Percentiles rank a stretch among this genome's conserved stretches.
phyloP scores from a whole-genome alignment of 352 stramenopile genomes.

The Phytophthora rubi region DNA sequence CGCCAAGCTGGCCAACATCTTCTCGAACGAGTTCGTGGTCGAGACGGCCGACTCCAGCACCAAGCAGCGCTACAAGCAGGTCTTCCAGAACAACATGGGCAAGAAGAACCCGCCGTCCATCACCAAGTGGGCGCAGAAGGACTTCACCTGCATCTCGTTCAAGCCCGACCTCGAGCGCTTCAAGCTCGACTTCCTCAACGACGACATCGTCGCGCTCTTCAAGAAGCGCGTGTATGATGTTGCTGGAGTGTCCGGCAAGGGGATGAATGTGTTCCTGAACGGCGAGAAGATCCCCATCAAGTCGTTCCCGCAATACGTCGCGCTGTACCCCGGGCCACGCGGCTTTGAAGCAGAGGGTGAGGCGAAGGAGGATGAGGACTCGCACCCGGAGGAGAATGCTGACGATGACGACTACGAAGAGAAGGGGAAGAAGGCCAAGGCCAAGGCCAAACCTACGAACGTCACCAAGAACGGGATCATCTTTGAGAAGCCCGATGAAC shows the following conservation, averaged over 20 bases:
- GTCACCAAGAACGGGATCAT: constrained; percentile 64
- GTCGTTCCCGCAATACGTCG: constrained; percentile 95
- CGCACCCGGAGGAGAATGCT: constrained; percentile 36
- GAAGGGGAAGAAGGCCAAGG: constrained; percentile 25
- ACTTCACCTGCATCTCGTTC: constrained; percentile 98
- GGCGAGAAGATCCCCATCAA: constrained; percentile 92
- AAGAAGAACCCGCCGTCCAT: constrained; percentile 90
- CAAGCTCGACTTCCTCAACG: constrained; percentile 91
- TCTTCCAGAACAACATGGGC: constrained; percentile 95
- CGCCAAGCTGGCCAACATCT: constrained; percentile 99
- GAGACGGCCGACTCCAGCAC: constrained; percentile 95
- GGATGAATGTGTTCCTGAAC: constrained; percentile 95
- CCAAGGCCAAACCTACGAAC: constrained; percentile 42
- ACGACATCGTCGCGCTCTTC: constrained; percentile 96
- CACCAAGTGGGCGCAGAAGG: constrained; percentile 78
- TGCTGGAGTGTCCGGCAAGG: constrained; percentile 94
- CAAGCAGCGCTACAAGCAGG: constrained; percentile 94
- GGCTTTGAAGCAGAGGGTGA: constrained; percentile 39
- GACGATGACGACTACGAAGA: constrained; percentile 43
- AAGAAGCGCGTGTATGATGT: constrained; percentile 98
- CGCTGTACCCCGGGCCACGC: constrained; percentile 81
- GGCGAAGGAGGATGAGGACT: constrained; percentile 41
- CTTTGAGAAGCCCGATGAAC: constrained; percentile 93
- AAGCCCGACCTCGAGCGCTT: constrained; percentile 95
- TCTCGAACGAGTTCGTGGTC: constrained; percentile 98